A percentile compares a stretch with the other conserved stretches of the same genome.
Conservation (phyloP, 2,329 filamentous ascomycete genomes). For the Boeremia exigua region DNA sequence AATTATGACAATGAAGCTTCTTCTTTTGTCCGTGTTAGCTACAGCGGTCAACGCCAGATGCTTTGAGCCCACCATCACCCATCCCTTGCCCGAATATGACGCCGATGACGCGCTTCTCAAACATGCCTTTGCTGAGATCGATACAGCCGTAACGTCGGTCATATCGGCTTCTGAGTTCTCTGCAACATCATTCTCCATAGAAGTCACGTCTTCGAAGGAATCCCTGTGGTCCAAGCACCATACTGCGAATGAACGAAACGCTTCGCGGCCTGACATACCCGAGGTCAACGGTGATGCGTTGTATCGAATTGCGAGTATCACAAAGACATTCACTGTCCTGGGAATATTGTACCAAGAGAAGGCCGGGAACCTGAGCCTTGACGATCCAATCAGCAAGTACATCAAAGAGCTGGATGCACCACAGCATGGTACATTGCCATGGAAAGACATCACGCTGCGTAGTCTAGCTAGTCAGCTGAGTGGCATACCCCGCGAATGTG, state of each 20-base stretch:
- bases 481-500: constrained; percentile 52
- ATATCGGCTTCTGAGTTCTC: constrained; percentile 39
- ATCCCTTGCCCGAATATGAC: constrained; percentile 46
- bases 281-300: constrained; percentile 48
- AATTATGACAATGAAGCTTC: background rate
- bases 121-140: constrained; percentile 41
- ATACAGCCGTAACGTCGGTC: constrained; percentile 28
- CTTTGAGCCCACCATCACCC: constrained; percentile 47
- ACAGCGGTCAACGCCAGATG: constrained; percentile 33
- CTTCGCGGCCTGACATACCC: constrained; percentile 44
- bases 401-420: constrained; percentile 38
- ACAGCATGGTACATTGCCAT: constrained; percentile 42
- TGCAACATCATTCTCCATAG: constrained; percentile 49
- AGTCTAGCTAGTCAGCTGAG: constrained; percentile 52
- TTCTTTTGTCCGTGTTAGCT: background rate
- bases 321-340: constrained; percentile 45
- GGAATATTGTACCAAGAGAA: constrained; percentile 42
- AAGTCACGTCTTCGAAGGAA: constrained; percentile 48
- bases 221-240: constrained; percentile 50
- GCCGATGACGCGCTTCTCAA: constrained; percentile 33
- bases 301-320: constrained; percentile 51
- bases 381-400: constrained; percentile 43
- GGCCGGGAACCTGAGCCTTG: constrained; percentile 44
- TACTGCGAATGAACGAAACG: constrained; percentile 46
- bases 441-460: constrained; percentile 53